Evolutionary conservation across 164 flowering plant genomes (phyloP).

Genomic region (Vitis rupestris): DNA sequence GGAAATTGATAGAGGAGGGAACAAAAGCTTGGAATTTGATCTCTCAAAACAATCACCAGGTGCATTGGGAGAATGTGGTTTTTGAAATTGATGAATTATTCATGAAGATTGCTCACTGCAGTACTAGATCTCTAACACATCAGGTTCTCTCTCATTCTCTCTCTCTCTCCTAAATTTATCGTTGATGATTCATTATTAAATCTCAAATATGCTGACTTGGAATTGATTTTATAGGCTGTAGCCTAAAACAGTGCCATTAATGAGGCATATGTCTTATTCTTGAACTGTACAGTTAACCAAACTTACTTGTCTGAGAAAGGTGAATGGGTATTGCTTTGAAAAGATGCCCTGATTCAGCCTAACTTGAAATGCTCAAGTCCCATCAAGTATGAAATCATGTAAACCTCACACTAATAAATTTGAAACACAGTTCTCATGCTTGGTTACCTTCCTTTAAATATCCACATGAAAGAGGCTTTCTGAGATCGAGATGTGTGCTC

Average conservation of each 20-base stretch:
- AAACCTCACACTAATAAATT: too few species aligned
- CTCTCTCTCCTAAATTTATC: constrained; percentile 2
- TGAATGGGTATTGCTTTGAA: background rate
- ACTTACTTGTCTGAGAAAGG: background rate
- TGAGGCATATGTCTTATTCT: background rate
- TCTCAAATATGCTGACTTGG: background rate
- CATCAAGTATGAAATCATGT: too few species aligned
- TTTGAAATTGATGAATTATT: constrained; percentile 66
- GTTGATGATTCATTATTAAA: background rate
- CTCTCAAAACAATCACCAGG: constrained; percentile 46
- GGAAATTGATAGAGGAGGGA: constrained; percentile 77
- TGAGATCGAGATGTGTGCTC: too few species aligned
- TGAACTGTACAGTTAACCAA: background rate
- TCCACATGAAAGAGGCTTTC: too few species aligned
- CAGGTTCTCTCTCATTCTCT: constrained; percentile 46
- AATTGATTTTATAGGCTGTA: background rate
- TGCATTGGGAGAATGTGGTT: constrained; percentile 66
- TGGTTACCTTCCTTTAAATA: too few species aligned
- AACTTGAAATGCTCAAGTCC: background rate
- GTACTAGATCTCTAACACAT: constrained; percentile 53
- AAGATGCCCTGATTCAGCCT: background rate
- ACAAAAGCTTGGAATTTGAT: constrained; percentile 62
- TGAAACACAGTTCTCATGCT: too few species aligned
- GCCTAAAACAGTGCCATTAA: too few species aligned
- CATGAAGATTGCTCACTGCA: constrained; percentile 64